These are phyloP conservation scores for Curvularia eragrostidis DNA, from an alignment of 2,329 filamentous ascomycete genomes.

Conservation along the genomic window DNA sequence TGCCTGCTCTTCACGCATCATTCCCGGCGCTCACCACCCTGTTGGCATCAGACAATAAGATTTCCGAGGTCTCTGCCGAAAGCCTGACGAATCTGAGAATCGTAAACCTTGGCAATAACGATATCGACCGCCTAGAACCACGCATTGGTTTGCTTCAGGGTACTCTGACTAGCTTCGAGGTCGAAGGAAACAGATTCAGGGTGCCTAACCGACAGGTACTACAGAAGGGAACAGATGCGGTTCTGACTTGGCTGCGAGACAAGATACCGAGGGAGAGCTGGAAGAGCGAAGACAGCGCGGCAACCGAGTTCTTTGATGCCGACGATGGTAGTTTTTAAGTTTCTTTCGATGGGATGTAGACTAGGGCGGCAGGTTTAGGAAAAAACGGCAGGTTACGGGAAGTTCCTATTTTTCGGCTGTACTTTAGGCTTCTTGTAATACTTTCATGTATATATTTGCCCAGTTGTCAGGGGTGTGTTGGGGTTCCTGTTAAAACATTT, in stretches of 20 bases:
- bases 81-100: constrained; percentile 75
- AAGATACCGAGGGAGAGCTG: constrained; percentile 64
- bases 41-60: constrained; percentile 78
- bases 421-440: constrained; percentile 13
- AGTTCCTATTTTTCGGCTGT: neutral
- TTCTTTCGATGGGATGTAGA: neutral
- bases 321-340: constrained; percentile 24
- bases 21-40: constrained; percentile 77
- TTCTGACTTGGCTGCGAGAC: constrained; percentile 80
- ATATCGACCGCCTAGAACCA: constrained; percentile 81
- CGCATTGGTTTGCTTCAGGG: constrained; percentile 79
- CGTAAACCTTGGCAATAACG: constrained; percentile 83
- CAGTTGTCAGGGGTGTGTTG: neutral
- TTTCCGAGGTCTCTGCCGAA: constrained; percentile 75
- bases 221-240: constrained; percentile 85
- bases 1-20: constrained; percentile 69
- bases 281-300: constrained; percentile 28
- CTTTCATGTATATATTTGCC: constrained; percentile 15
- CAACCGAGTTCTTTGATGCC: constrained; percentile 34
- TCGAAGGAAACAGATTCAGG: constrained; percentile 84
- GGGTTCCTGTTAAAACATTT: neutral
- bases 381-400: neutral
- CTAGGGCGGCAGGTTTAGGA: constrained; percentile 1
- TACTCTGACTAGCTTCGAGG: constrained; percentile 71
- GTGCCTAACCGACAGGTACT: constrained; percentile 85